Conservation (phyloP, 768 basidiomycete species). For the Artomyces pyxidatus region DNA sequence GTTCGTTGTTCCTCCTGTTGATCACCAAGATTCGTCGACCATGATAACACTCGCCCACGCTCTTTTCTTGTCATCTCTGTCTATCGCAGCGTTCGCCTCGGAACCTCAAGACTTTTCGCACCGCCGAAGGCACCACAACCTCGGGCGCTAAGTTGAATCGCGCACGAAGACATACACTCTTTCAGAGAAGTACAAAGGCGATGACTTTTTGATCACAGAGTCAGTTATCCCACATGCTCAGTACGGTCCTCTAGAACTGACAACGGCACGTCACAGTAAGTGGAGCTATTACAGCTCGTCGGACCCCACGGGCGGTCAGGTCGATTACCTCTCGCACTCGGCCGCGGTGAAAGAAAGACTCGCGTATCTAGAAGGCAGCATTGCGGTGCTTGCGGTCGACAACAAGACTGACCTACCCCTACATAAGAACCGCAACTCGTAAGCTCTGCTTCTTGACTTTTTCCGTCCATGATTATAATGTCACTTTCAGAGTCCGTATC, state of each 20-base stretch:
- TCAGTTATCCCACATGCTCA: background rate
- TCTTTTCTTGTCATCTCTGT: background rate
- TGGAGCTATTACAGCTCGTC: background rate
- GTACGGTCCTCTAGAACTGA: background rate
- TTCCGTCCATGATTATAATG: background rate
- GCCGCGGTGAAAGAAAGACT: slow-evolving; percentile 1
- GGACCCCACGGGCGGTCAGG: slow-evolving; percentile 4
- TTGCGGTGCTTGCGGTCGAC: slow-evolving; percentile 5
- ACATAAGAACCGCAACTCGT: slow-evolving; percentile 5
- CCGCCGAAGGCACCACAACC: background rate
- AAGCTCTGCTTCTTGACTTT: background rate
- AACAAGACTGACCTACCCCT: slow-evolving; percentile 1
- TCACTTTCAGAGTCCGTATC: slow-evolving; percentile 20
- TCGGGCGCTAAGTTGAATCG: background rate
- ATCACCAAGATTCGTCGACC: background rate
- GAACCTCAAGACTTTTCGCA: background rate
- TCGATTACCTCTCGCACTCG: slow-evolving; percentile 2
- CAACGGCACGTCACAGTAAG: background rate
- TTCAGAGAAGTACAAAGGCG: background rate
- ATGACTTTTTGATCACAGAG: background rate
- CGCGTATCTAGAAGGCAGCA: slow-evolving; percentile 1
- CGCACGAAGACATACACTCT: background rate
- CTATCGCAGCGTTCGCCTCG: background rate
- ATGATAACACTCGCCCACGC: background rate
- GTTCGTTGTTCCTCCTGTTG: background rate